Evolutionary conservation across 2,329 filamentous ascomycete genomes (phyloP).

Genomic region (Beauveria varroae): DNA sequence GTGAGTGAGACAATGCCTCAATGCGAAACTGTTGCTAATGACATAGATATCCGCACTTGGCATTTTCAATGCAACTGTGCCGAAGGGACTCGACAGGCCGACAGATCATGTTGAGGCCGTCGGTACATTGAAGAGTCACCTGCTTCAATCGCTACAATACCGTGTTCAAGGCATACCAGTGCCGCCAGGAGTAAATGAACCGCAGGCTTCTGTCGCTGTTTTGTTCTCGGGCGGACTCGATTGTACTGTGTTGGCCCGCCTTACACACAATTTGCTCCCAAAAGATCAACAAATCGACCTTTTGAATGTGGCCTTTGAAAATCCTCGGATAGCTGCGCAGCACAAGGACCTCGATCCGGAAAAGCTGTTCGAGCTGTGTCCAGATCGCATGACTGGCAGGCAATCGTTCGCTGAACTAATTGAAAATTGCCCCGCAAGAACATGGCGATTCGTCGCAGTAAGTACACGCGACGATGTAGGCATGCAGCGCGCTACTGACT

Average conservation of each 20-base stretch:
- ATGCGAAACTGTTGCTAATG: slow-evolving; percentile 3
- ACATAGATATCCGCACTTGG: slow-evolving; percentile 45
- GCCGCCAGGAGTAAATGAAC: slow-evolving; percentile 33
- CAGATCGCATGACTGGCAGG: slow-evolving; percentile 81
- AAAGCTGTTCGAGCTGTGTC: slow-evolving; percentile 69
- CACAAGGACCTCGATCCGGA: slow-evolving; percentile 28
- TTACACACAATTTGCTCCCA: slow-evolving; percentile 71
- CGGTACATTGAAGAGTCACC: slow-evolving; percentile 40
- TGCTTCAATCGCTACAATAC: slow-evolving; percentile 54
- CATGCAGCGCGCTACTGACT: neutral
- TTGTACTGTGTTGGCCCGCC: slow-evolving; percentile 77
- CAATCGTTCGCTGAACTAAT: slow-evolving; percentile 70
- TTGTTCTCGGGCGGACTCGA: slow-evolving; percentile 94
- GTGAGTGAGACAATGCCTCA: slow-evolving; percentile 30
- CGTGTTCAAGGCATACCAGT: slow-evolving; percentile 60
- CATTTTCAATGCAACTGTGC: slow-evolving; percentile 41
- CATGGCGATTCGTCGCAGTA: slow-evolving; percentile 76
- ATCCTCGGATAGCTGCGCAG: slow-evolving; percentile 64
- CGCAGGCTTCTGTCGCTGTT: slow-evolving; percentile 58
- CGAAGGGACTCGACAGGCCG: slow-evolving; percentile 23
- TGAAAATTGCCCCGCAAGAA: slow-evolving; percentile 57
- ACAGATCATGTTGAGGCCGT: slow-evolving; percentile 40
- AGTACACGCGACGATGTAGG: slow-evolving; percentile 17
- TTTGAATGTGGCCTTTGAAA: slow-evolving; percentile 95
- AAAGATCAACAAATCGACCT: slow-evolving; percentile 67